Evolutionary conservation across 2,329 filamentous ascomycete species (phyloP).

Genomic region (Alternaria postmessia): DNA sequence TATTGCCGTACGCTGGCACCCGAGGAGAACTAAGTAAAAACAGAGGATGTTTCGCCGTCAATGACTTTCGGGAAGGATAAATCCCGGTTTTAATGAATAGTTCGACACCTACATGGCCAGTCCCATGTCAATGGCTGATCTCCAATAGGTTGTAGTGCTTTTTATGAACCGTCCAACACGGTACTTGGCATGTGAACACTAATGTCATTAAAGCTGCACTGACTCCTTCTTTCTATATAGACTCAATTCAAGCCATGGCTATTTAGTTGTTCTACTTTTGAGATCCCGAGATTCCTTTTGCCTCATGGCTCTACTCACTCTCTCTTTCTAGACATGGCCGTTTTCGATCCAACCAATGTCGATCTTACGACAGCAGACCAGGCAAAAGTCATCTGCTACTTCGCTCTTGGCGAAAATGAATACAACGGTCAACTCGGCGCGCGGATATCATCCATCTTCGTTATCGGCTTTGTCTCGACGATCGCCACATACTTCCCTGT

Average conservation of each 20-base stretch:
- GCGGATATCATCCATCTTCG: conserved; percentile 9
- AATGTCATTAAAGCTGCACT: not conserved
- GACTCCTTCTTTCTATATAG: no score
- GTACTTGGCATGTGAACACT: conserved; percentile 5
- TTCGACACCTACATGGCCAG: conserved; percentile 1
- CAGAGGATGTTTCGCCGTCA: not conserved
- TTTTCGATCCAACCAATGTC: conserved; percentile 2
- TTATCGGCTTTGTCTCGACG: conserved; percentile 8
- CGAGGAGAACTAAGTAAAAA: not conserved
- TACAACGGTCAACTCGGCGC: not conserved
- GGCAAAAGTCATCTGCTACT: conserved; percentile 6
- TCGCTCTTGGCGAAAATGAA: not conserved
- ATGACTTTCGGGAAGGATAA: not conserved
- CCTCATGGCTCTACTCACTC: not conserved
- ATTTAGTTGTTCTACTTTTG: not conserved
- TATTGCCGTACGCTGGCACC: not conserved
- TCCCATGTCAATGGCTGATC: not conserved
- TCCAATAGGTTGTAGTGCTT: not conserved
- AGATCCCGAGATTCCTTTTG: not conserved
- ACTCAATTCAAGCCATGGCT: no score
- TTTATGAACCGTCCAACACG: conserved; percentile 9
- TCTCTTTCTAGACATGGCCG: not conserved
- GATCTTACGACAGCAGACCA: conserved; percentile 5
- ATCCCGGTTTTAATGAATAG: not conserved
- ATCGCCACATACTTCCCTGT: conserved; percentile 9